Percentiles rank a stretch among this genome's conserved stretches.
Conservation (phyloP, 192 early-diverging fungal genomes). For the Coemansia sp. region DNA sequence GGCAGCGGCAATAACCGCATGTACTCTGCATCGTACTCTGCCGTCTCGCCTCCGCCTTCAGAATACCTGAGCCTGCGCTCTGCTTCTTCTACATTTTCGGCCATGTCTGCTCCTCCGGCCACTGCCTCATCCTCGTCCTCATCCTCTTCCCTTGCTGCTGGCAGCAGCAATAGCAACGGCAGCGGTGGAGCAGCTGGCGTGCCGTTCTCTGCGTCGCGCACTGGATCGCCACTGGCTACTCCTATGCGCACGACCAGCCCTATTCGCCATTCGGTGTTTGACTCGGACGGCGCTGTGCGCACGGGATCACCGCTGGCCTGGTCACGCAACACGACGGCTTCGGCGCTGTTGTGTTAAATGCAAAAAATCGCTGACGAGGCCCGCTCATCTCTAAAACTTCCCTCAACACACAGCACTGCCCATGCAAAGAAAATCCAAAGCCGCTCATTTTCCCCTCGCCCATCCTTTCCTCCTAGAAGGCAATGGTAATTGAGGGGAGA, state of each 20-base stretch:
- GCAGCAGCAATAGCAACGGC: neutral
- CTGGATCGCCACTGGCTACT: conserved; percentile 11
- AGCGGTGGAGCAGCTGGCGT: neutral
- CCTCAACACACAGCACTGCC: neutral
- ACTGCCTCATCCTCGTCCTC: too few species aligned
- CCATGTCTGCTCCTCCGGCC: neutral
- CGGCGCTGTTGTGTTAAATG: conserved; percentile 29
- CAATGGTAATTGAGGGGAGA: too few species aligned
- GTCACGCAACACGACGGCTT: conserved; percentile 27
- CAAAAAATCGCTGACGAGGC: neutral
- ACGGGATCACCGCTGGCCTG: conserved; percentile 44
- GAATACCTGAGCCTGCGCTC: conserved; percentile 1
- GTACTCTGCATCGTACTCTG: conserved; percentile 1
- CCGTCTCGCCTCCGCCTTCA: neutral
- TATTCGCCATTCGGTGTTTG: conserved; percentile 30
- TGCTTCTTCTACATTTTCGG: neutral
- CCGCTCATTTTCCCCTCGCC: neutral
- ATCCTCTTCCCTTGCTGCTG: too few species aligned
- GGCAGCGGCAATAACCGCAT: neutral
- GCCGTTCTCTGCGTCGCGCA: neutral
- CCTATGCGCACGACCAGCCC: conserved; percentile 41
- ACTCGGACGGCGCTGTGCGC: conserved; percentile 31
- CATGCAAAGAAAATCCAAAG: too few species aligned
- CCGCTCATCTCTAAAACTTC: too few species aligned
- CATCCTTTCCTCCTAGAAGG: neutral